phyloP scores from a whole-genome alignment of 768 basidiomycete species.

The Leccinum rimulosum region DNA sequence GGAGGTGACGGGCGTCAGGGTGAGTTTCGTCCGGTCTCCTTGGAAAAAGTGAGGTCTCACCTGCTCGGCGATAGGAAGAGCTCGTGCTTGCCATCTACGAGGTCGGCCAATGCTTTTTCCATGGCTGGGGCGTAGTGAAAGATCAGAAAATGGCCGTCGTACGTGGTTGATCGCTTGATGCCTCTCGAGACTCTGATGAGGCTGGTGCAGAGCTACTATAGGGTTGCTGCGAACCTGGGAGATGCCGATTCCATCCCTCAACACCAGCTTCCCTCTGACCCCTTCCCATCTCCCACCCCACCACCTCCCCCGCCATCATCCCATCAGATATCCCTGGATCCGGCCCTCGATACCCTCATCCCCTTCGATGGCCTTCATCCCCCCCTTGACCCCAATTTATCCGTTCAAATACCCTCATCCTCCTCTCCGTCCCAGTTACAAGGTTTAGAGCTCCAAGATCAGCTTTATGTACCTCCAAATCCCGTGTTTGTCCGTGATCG shows the following conservation, averaged over 20 bases:
- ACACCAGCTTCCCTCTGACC: slow-evolving; percentile 1
- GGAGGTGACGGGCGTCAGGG: slow-evolving; percentile 55
- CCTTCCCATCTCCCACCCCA: background rate
- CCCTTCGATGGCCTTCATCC: slow-evolving; percentile 25
- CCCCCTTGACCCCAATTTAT: slow-evolving; percentile 18
- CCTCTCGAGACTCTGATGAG: background rate
- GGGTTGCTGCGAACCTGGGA: slow-evolving; percentile 78
- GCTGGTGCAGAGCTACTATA: slow-evolving; percentile 67
- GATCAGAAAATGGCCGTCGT: slow-evolving; percentile 90
- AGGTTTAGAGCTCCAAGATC: slow-evolving; percentile 24
- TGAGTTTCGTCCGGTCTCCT: slow-evolving; percentile 21
- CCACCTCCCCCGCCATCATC: background rate
- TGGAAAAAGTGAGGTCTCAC: background rate
- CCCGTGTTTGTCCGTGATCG: slow-evolving; percentile 32
- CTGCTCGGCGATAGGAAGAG: slow-evolving; percentile 50
- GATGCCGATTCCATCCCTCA: slow-evolving; percentile 37
- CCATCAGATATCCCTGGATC: slow-evolving; percentile 14
- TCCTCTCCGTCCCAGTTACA: slow-evolving; percentile 14
- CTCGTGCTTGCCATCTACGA: slow-evolving; percentile 88
- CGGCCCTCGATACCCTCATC: slow-evolving; percentile 26
- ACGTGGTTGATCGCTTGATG: slow-evolving; percentile 28
- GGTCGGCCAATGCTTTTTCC: slow-evolving; percentile 90
- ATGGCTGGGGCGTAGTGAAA: slow-evolving; percentile 86
- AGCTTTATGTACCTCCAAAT: slow-evolving; percentile 27
- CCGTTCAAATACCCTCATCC: slow-evolving; percentile 16